Conservation (phyloP, 2,329 filamentous ascomycete genomes). For the Colletotrichum tanaceti region DNA sequence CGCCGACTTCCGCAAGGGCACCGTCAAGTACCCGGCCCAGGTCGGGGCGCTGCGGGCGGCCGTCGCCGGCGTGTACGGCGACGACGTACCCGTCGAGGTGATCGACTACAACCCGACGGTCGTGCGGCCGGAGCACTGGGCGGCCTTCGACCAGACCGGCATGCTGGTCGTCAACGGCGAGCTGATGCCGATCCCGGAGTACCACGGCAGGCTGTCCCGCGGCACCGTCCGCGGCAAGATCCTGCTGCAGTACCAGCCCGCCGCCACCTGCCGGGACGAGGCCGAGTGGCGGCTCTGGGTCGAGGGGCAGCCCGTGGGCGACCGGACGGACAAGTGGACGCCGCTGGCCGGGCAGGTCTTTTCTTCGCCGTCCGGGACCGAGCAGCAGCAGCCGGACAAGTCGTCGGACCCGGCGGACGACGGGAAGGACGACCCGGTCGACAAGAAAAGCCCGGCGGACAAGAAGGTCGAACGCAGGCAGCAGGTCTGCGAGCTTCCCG, state of each 20-base stretch:
- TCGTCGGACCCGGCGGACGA: too few relatives aligned
- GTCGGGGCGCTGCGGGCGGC: neutral
- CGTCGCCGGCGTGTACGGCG: neutral
- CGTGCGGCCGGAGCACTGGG: neutral
- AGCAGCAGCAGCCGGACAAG: too few relatives aligned
- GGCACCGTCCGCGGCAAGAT: neutral
- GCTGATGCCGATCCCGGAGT: too few relatives aligned
- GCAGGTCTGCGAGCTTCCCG: neutral
- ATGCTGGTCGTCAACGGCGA: neutral
- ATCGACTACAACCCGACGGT: neutral
- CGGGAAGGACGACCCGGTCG: too few relatives aligned
- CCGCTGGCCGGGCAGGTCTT: neutral
- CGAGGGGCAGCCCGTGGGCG: neutral
- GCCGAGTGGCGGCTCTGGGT: conserved; percentile 1
- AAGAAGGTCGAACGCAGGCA: neutral
- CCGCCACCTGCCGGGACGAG: neutral
- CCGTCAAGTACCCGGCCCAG: neutral
- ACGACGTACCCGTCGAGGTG: neutral
- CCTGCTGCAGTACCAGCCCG: neutral
- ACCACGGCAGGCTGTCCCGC: too few relatives aligned
- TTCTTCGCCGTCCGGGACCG: too few relatives aligned
- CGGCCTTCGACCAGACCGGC: neutral
- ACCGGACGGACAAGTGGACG: neutral
- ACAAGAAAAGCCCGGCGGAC: too few relatives aligned
- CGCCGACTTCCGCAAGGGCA: neutral